Conservation (phyloP, 2,329 filamentous ascomycete species). For the Claviceps quebecensis region DNA sequence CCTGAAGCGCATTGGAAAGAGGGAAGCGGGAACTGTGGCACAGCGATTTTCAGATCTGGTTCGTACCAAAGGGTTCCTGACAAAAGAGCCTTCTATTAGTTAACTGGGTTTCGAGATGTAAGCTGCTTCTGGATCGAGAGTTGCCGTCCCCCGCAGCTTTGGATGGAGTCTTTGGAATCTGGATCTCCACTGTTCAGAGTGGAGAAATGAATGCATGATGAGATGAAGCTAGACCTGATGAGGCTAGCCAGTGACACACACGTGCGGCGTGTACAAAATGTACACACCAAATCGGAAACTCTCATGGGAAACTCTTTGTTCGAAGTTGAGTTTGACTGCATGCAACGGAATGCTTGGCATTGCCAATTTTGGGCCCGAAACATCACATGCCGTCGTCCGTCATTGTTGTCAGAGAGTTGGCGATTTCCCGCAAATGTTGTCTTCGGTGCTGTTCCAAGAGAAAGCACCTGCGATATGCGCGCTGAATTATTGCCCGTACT, state of each 20-base stretch:
- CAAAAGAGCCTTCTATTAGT: too few relatives aligned
- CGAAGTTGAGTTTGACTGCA: neutral
- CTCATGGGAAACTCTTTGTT: neutral
- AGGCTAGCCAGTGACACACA: neutral
- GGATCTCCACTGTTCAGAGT: too few relatives aligned
- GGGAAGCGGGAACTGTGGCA: too few relatives aligned
- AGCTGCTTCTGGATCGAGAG: too few relatives aligned
- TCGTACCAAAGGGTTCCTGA: too few relatives aligned
- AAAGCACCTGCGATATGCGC: neutral
- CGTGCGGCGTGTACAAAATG: too few relatives aligned
- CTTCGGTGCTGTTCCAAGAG: neutral
- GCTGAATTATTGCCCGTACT: neutral
- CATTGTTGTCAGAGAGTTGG: neutral
- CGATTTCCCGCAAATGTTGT: neutral
- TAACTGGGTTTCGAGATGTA: too few relatives aligned
- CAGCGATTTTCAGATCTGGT: too few relatives aligned
- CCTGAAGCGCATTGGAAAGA: neutral
- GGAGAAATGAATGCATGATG: neutral
- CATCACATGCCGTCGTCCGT: neutral
- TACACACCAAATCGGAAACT: neutral
- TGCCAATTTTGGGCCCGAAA: neutral
- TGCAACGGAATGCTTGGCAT: neutral
- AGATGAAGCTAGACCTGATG: neutral
- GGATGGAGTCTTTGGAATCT: neutral
- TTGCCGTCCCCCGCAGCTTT: neutral